Base-by-base conservation (phyloP, 768 basidiomycete genomes). In the Tulasnella sp. region DNA sequence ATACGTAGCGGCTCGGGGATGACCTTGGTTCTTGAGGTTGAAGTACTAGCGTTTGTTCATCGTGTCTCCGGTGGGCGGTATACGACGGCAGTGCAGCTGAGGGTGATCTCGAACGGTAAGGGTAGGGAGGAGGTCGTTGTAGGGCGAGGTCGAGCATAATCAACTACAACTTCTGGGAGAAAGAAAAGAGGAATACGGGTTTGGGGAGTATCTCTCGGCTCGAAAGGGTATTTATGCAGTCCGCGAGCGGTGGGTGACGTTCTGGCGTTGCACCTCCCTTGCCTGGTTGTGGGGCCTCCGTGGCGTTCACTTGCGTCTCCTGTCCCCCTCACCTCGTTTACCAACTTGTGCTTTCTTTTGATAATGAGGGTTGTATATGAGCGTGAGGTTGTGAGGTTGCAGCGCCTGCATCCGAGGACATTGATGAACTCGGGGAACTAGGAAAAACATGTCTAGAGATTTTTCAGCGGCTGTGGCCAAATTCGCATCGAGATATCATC, bases 321-420 rank as follows among this genome's bases (percentile, higher is more conserved):
- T 29, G n/a, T 61, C 57, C n/a, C 51, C 57, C 23, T 23, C 57
- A 61, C 57, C 57, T 61, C 57, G 57, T 61, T 61, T 61, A 3
- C 7, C 57, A 61, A 61, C 57, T 61, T 23, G 57, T 29, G 29
- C 23, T 61, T 11, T 6, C 57, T 11, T 26, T 11, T 61, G 57
- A 23, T 26, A 6, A 26, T 26, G 10, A 26, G 55, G n/a, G 23
- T n/a, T 61, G 11, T 7, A 29, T 61, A 26, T 61, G 3, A 26
- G 57, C 1, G n/a, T 29, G 57, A 26, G 23, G 9, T 13, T 61
- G 20, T 61, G 57, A 61, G n/a, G n/a, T 61, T 61, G 13, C 23
- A 61, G 57, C n/a, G 57, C 57, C 5, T 29, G 57, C 57, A 61
- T 61, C 57, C 57, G 57, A 61, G 57, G 57, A 61, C 57, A n/a